Evolutionary conservation across 2,329 filamentous ascomycete species (phyloP).

Genomic region (Ophiostoma australiae): DNA sequence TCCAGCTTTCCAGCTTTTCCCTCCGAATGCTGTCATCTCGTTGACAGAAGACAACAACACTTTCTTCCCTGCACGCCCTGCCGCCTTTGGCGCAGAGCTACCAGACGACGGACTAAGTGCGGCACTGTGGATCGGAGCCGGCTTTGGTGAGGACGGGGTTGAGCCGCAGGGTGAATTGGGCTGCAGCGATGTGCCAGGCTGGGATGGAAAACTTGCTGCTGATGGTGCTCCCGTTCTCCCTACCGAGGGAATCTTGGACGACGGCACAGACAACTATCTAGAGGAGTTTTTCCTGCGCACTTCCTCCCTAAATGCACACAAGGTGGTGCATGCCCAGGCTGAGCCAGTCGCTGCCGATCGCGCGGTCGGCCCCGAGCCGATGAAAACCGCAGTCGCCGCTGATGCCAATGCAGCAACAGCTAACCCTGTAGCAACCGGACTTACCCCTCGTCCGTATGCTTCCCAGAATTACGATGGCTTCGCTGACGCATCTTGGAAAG

Average conservation of each 20-base stretch:
- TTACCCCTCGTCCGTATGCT: neutral
- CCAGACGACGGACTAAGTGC: slow-evolving; percentile 74
- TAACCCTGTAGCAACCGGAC: neutral
- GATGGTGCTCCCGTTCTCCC: slow-evolving; percentile 37
- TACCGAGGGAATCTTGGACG: slow-evolving; percentile 47
- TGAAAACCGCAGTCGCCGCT: neutral
- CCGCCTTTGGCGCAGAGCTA: slow-evolving; percentile 81
- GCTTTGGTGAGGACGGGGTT: slow-evolving; percentile 75
- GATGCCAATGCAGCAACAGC: neutral
- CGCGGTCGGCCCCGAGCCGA: neutral
- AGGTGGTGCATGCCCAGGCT: slow-evolving; percentile 13
- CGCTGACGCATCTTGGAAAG: neutral
- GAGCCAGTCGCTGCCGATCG: neutral
- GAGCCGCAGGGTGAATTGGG: slow-evolving; percentile 78
- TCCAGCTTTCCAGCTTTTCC: slow-evolving; percentile 70
- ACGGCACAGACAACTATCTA: slow-evolving; percentile 82
- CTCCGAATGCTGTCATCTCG: slow-evolving; percentile 91
- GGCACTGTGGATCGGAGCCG: slow-evolving; percentile 87
- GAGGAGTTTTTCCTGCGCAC: slow-evolving; percentile 46
- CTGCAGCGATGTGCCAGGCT: slow-evolving; percentile 90
- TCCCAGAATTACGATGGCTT: neutral
- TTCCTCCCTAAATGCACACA: slow-evolving; percentile 1
- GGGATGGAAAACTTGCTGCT: slow-evolving; percentile 56
- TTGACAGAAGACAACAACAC: slow-evolving; percentile 97
- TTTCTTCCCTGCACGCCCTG: slow-evolving; percentile 88